Evolutionary conservation across 352 stramenopile species (phyloP).

Genomic region (Phytopythium chamaehyphon): DNA sequence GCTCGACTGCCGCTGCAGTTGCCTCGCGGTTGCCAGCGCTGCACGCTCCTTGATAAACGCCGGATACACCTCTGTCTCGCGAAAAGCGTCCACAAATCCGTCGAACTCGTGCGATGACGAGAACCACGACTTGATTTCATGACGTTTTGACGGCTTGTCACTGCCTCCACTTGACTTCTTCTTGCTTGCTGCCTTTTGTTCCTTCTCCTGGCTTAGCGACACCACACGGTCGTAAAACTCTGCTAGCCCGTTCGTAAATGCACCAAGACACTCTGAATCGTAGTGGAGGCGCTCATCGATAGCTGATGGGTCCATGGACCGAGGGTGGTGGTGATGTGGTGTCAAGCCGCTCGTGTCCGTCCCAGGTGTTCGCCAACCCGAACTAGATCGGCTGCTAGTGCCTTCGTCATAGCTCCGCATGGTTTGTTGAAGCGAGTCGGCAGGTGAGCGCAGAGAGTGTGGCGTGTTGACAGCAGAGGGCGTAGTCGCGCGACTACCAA

Average conservation of each 20-base stretch:
- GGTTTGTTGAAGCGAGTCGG: slow-evolving; percentile 18
- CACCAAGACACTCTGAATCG: slow-evolving; percentile 47
- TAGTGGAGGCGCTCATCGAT: slow-evolving; percentile 59
- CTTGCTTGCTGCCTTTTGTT: slow-evolving; percentile 49
- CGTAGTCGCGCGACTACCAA: slow-evolving; percentile 27
- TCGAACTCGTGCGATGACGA: slow-evolving; percentile 81
- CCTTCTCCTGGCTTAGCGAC: slow-evolving; percentile 50
- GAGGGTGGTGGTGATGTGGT: not conserved
- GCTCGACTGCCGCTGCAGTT: slow-evolving; percentile 28
- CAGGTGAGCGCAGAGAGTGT: slow-evolving; percentile 29
- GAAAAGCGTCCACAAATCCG: slow-evolving; percentile 73
- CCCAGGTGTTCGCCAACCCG: slow-evolving; percentile 19
- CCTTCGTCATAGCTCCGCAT: slow-evolving; percentile 39
- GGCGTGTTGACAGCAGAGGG: slow-evolving; percentile 24
- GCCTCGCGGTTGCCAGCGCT: slow-evolving; percentile 15
- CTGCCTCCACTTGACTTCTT: slow-evolving; percentile 38
- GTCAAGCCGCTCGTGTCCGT: slow-evolving; percentile 1
- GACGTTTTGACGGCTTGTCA: slow-evolving; percentile 58
- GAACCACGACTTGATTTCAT: slow-evolving; percentile 85
- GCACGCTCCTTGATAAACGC: slow-evolving; percentile 41
- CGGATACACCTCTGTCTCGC: slow-evolving; percentile 42
- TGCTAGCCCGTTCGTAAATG: slow-evolving; percentile 48
- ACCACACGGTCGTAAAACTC: slow-evolving; percentile 70
- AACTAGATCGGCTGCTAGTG: slow-evolving; percentile 34
- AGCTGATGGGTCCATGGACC: slow-evolving; percentile 13